phyloP scores from a whole-genome alignment of 768 basidiomycete genomes.

The Rhodotorula graminis region DNA sequence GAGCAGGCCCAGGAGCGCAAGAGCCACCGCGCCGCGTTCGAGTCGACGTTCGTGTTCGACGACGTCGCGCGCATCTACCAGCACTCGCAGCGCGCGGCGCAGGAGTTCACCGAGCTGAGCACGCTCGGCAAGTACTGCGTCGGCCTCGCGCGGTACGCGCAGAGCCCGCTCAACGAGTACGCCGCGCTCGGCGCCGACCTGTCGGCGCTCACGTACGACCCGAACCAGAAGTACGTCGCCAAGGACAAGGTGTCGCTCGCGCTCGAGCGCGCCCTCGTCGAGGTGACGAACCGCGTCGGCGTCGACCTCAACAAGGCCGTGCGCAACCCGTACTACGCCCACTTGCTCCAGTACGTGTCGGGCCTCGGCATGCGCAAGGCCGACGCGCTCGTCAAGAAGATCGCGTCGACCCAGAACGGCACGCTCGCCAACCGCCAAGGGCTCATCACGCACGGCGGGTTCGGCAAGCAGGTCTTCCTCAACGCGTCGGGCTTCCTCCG shows the following conservation, averaged over 20 bases:
- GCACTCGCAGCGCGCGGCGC: conserved; percentile 74
- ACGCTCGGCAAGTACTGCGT: conserved; percentile 83
- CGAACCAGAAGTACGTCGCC: conserved; percentile 84
- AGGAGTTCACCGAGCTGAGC: conserved; percentile 75
- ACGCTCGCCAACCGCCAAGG: conserved; percentile 79
- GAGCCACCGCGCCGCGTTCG: conserved; percentile 55
- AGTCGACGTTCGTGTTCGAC: conserved; percentile 68
- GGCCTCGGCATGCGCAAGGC: conserved; percentile 95
- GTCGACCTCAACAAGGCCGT: conserved; percentile 94
- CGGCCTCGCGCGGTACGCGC: conserved; percentile 84
- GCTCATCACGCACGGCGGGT: conserved; percentile 71
- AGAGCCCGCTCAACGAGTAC: conserved; percentile 91
- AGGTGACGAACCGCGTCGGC: conserved; percentile 84
- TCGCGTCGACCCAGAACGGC: conserved; percentile 70
- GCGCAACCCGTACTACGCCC: conserved; percentile 79
- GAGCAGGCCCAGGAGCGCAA: not conserved
- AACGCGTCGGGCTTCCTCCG: conserved; percentile 89
- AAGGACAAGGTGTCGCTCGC: conserved; percentile 72
- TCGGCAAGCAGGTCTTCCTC: conserved; percentile 82
- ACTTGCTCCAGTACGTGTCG: conserved; percentile 80
- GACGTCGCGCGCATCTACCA: conserved; percentile 92
- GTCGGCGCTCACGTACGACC: conserved; percentile 72
- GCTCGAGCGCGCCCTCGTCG: conserved; percentile 82
- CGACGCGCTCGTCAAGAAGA: conserved; percentile 72
- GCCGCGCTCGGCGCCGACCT: conserved; percentile 83